These are phyloP conservation scores for Colletotrichum cereale DNA, from an alignment of 2,329 filamentous ascomycete genomes.

Conservation along the genomic window DNA sequence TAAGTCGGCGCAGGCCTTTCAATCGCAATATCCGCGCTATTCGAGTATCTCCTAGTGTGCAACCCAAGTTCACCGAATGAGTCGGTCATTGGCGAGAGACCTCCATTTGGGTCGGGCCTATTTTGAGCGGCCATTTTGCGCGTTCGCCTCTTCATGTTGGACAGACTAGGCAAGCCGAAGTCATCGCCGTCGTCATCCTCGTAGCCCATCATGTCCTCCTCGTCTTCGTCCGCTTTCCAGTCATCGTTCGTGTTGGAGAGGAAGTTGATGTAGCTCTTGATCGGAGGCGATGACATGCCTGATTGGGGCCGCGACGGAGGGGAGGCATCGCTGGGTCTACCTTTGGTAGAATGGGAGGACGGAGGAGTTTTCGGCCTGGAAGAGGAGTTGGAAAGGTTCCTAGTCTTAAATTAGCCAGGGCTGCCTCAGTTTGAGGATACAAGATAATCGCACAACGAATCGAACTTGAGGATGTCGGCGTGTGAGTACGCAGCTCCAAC, in stretches of 20 bases:
- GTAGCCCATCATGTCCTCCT: slow-evolving; percentile 83
- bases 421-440: not conserved
- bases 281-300: slow-evolving; percentile 71
- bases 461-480: slow-evolving; percentile 92
- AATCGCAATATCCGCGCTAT: slow-evolving; percentile 94
- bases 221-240: slow-evolving; percentile 81
- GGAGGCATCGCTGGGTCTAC: slow-evolving; percentile 66
- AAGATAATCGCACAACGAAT: slow-evolving; percentile 74
- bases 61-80: slow-evolving; percentile 51
- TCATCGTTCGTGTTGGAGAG: slow-evolving; percentile 85
- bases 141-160: slow-evolving; percentile 86
- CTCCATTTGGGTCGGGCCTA: slow-evolving; percentile 48
- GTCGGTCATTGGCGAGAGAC: slow-evolving; percentile 53
- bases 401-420: slow-evolving; percentile 48
- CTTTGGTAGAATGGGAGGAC: slow-evolving; percentile 66
- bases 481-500: slow-evolving; percentile 97
- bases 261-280: slow-evolving; percentile 83
- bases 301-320: slow-evolving; percentile 67
- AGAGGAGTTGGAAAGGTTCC: slow-evolving; percentile 70
- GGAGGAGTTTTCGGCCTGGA: slow-evolving; percentile 83
- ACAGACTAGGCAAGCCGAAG: slow-evolving; percentile 92
- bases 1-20: slow-evolving; percentile 87
- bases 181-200: slow-evolving; percentile 92
- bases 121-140: slow-evolving; percentile 63
- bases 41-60: slow-evolving; percentile 73